Percentiles rank a stretch among this genome's conserved stretches.
Evolutionary conservation across 83 land plant species (phyloP).

Genomic region (Diphasiastrum complanatum): DNA sequence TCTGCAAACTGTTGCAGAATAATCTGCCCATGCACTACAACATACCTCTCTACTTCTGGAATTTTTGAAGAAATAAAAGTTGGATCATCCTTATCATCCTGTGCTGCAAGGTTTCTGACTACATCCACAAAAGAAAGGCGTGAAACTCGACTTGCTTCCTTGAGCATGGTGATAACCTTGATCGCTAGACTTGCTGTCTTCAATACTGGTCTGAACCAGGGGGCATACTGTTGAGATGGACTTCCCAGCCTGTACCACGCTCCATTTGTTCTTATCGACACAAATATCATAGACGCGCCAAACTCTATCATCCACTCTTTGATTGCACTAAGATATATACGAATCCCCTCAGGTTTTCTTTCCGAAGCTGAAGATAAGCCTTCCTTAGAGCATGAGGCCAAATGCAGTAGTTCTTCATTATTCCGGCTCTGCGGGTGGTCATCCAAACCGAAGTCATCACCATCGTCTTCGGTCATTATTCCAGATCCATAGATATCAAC

Average conservation of each 20-base stretch:
- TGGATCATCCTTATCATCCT: slow-evolving; percentile 39
- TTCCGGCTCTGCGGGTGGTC: no score
- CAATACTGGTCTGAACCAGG: slow-evolving; percentile 84
- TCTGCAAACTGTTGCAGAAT: slow-evolving; percentile 81
- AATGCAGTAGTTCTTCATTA: no score
- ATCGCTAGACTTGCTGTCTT: slow-evolving; percentile 83
- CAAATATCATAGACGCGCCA: slow-evolving; percentile 72
- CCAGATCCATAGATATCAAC: slow-evolving; percentile 87
- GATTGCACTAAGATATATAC: slow-evolving; percentile 80
- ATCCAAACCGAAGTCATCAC: slow-evolving; percentile 60
- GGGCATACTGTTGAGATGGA: slow-evolving; percentile 77
- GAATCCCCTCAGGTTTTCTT: slow-evolving; percentile 47
- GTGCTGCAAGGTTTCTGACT: slow-evolving; percentile 56
- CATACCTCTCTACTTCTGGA: slow-evolving; percentile 71
- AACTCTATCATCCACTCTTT: slow-evolving; percentile 99
- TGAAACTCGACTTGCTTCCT: slow-evolving; percentile 70
- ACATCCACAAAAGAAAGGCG: slow-evolving; percentile 80
- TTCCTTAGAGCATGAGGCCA: no score
- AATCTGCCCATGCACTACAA: slow-evolving; percentile 94
- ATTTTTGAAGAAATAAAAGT: slow-evolving; percentile 56
- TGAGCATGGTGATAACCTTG: slow-evolving; percentile 63
- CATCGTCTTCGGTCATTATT: slow-evolving; percentile 78
- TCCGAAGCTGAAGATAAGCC: slow-evolving; percentile 18
- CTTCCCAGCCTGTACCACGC: slow-evolving; percentile 97
- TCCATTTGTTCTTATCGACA: slow-evolving; percentile 80